A percentile compares a stretch with the other conserved stretches of the same genome.
phyloP scores from a whole-genome alignment of 2,329 filamentous ascomycete genomes.

The Phaeomoniella chlamydospora region DNA sequence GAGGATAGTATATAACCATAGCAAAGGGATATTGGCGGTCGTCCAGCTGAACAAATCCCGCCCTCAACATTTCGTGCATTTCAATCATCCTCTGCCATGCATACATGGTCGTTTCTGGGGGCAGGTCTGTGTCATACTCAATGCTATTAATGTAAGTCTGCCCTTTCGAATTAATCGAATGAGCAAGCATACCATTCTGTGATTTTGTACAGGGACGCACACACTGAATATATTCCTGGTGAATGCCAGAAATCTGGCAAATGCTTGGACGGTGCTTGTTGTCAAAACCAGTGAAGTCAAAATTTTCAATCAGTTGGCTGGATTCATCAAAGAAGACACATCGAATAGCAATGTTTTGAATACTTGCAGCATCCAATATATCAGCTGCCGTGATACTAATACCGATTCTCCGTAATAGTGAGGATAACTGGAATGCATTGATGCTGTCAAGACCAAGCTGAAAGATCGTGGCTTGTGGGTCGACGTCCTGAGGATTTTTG shows the following conservation, averaged over 20 bases:
- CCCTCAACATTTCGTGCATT: constrained; percentile 58
- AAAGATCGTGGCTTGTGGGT: constrained; percentile 54
- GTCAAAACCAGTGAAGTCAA: constrained; percentile 40
- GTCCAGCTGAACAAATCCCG: constrained; percentile 53
- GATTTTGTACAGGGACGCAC: constrained; percentile 66
- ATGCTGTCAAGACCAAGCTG: constrained; percentile 87
- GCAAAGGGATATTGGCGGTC: constrained; percentile 50
- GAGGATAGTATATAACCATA: constrained; percentile 50
- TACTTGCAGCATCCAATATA: constrained; percentile 46
- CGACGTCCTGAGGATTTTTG: constrained; percentile 17
- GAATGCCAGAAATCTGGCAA: constrained; percentile 15
- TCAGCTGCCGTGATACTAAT: constrained; percentile 52
- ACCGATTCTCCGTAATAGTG: constrained; percentile 46
- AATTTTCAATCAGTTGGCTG: constrained; percentile 7
- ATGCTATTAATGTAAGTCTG: constrained; percentile 63
- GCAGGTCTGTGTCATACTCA: constrained; percentile 33
- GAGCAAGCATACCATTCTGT: constrained; percentile 66
- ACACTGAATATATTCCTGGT: constrained; percentile 30
- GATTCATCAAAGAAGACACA: neutral
- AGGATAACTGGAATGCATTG: constrained; percentile 64
- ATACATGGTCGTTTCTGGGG: constrained; percentile 23
- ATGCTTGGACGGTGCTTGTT: constrained; percentile 21
- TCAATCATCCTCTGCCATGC: constrained; percentile 46
- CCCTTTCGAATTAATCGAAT: constrained; percentile 55
- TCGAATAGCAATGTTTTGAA: constrained; percentile 8